Percentiles rank a stretch among this genome's conserved stretches.
These are phyloP conservation scores for Miscanthus lutarioriparius DNA, from an alignment of 176 grass and related monocot species.

Conservation along the genomic window DNA sequence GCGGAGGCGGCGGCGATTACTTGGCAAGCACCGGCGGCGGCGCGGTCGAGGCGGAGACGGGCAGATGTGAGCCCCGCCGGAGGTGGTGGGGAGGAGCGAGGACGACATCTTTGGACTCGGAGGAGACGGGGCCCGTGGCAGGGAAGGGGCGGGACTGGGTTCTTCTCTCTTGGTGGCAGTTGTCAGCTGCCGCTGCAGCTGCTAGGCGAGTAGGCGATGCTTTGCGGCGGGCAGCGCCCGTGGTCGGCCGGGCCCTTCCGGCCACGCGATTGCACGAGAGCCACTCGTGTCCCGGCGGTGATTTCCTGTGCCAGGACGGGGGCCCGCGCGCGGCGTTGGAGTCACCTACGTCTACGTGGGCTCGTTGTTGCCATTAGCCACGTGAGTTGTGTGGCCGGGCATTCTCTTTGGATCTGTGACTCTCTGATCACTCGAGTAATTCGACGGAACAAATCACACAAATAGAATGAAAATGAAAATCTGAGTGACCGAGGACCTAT, in stretches of 20 bases:
- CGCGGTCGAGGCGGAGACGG: neutral
- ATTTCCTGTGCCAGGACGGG: neutral
- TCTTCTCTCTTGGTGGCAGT: neutral
- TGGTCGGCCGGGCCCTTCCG: neutral
- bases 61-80: slow-evolving; percentile 25
- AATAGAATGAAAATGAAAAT: too few relatives aligned
- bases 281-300: neutral
- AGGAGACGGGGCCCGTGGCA: neutral
- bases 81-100: slow-evolving; percentile 38
- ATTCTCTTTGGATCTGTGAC: too few relatives aligned
- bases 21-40: neutral
- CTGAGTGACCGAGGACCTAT: too few relatives aligned
- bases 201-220: neutral
- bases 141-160: neutral
- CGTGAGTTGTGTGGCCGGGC: too few relatives aligned
- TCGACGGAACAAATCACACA: too few relatives aligned
- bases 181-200: neutral
- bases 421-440: too few relatives aligned
- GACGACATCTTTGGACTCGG: neutral
- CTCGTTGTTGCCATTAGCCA: neutral
- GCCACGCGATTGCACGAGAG: slow-evolving; percentile 25
- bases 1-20: neutral
- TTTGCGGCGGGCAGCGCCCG: neutral
- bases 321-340: neutral
- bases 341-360: slow-evolving; percentile 22